Evolutionary conservation across 306 rosid species (phyloP).

Genomic region (Urtica urens): DNA sequence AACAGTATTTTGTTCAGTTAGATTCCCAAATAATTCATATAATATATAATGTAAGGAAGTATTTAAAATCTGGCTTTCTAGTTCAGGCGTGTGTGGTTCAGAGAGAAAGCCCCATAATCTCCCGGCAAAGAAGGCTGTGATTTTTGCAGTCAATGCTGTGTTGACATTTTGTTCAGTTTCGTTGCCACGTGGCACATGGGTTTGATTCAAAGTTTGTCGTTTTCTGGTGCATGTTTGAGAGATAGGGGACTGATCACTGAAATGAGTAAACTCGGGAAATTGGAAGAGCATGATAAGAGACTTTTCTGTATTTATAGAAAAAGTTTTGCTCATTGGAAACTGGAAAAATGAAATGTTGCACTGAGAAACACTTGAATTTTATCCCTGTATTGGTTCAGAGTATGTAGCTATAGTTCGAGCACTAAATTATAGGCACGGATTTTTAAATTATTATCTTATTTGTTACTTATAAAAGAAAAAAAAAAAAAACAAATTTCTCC

Average conservation of each 20-base stretch:
- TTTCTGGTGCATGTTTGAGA: not conserved
- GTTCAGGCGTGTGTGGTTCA: constrained; percentile 39
- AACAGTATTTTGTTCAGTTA: no score
- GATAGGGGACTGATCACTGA: not conserved
- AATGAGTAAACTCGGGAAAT: not conserved
- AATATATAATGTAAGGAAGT: no score
- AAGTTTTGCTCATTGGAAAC: constrained; percentile 6
- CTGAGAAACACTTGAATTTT: not conserved
- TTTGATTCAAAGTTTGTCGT: constrained; percentile 11
- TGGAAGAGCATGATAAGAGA: constrained; percentile 3
- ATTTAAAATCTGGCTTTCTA: no score
- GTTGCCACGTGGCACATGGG: constrained; percentile 24
- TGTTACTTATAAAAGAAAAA: no score
- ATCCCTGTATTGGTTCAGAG: not conserved
- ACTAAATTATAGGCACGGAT: constrained; percentile 22
- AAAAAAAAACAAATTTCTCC: no score
- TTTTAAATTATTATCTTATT: not conserved
- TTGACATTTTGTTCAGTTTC: constrained; percentile 10
- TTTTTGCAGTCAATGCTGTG: constrained; percentile 8
- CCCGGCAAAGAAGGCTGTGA: constrained; percentile 42
- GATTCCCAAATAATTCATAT: no score
- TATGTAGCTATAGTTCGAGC: constrained; percentile 9
- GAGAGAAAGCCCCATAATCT: constrained; percentile 3
- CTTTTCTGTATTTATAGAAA: no score
- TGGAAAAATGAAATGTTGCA: not conserved